Evolutionary conservation across 108 stramenopile species (phyloP).

Genomic region (Nitzschia inconspicua): DNA sequence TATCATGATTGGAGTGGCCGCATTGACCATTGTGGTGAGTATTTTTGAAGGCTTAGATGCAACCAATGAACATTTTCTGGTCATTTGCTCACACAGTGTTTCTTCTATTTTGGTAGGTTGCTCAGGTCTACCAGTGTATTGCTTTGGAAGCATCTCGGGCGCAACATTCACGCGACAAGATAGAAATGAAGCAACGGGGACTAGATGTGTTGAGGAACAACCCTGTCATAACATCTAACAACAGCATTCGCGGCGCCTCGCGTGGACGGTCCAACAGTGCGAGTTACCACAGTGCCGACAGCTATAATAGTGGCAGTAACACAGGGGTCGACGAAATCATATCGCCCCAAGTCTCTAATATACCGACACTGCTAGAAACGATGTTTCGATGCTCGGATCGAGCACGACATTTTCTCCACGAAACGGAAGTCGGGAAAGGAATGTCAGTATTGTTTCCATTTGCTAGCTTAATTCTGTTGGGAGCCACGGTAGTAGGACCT

Average conservation of each 20-base stretch:
- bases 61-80: not conserved
- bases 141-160: conserved; percentile 76
- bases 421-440: conserved; percentile 58
- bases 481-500: conserved; percentile 68
- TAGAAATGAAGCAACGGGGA: conserved; percentile 22
- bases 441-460: conserved; percentile 76
- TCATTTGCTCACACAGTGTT: not conserved
- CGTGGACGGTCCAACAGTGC: not conserved
- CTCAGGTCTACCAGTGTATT: conserved; percentile 80
- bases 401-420: conserved; percentile 39
- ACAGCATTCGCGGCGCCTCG: not conserved
- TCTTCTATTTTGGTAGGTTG: conserved; percentile 19
- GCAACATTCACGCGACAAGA: conserved; percentile 44
- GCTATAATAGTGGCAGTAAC: conserved; percentile 5
- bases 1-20: conserved; percentile 74
- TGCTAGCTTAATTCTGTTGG: conserved; percentile 64
- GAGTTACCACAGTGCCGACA: not conserved
- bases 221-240: not conserved
- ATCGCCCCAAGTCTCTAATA: not conserved
- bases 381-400: conserved; percentile 36
- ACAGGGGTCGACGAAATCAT: conserved; percentile 1
- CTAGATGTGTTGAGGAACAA: conserved; percentile 2
- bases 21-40: conserved; percentile 72
- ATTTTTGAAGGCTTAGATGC: not conserved
- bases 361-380: conserved; percentile 15